Base-by-base conservation (phyloP, 805 yeast species). In the Lipomyces sp. region DNA sequence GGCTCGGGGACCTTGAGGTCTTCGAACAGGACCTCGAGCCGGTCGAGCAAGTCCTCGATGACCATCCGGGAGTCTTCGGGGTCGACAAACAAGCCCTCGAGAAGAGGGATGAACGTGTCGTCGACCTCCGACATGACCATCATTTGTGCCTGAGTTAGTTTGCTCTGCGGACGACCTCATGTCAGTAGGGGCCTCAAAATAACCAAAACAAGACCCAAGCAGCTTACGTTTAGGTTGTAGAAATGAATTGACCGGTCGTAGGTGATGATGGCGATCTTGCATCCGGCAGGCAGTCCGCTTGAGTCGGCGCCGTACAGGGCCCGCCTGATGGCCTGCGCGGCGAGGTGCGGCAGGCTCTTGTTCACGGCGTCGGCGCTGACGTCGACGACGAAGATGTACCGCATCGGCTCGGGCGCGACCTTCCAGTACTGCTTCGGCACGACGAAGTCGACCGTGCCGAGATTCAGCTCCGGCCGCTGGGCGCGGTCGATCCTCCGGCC, bases 31-130 rank as follows among this genome's bases (percentile, higher is more conserved):
- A 68, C 71, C 48, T 83, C 87, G 43, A 87, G 70, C 40, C 78
- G 72, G 55, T 76, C 76, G 55, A 93, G 74, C 2, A 91, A 78
- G 43, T 78, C 80, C 36, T 84, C 85, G 51, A 91, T 83, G 11
- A 78, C 78, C 41, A 68, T 65, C 47, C 80, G 72, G 13, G 88
- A 77, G 47, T 83, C 88, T 6, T 69, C 70, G 1, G 96, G 89
- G 57, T 85, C 88, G 6, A 80, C 95, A 67, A 89, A 89, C 28
- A 89, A 68, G 0, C 96, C 96, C 2, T 74, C 74, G 50, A 71
- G 71, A 55, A 89, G 75, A 2, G 98, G 98, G n/a, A 89, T 70
- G 59, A 89, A 88, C 4, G 90, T 84, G 36, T 84, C 90, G 4
- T 77, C 81, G 26, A 86, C 64, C 62, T 89, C 97, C 8, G 82